Evolutionary conservation across 495 filamentous ascomycete species (phyloP).

Genomic region (Neurospora sp.): DNA sequence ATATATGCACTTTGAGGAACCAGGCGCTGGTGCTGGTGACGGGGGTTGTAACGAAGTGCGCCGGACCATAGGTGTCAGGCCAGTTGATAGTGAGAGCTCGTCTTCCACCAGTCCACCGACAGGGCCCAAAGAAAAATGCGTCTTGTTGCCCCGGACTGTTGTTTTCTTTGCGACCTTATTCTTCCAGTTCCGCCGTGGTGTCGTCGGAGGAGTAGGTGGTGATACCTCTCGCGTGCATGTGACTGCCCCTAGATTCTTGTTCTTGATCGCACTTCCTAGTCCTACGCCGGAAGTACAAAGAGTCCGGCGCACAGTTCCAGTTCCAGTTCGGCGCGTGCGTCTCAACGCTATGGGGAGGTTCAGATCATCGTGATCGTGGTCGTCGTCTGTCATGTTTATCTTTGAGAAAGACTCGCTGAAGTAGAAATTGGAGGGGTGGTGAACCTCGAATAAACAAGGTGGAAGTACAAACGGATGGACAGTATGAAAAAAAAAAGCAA

Average conservation of each 20-base stretch:
- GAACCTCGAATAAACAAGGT: neutral
- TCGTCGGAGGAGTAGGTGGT: neutral
- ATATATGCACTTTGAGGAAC: neutral
- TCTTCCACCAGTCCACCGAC: neutral
- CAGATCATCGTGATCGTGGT: neutral
- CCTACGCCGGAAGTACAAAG: neutral
- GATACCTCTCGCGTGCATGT: neutral
- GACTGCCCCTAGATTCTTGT: neutral
- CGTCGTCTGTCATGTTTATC: neutral
- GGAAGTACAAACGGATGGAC: neutral
- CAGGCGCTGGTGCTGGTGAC: constrained; percentile 35
- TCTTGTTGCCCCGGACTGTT: neutral
- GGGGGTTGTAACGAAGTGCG: constrained; percentile 40
- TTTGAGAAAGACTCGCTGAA: neutral
- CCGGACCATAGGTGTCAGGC: constrained; percentile 56
- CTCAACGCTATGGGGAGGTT: neutral
- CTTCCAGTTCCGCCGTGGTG: neutral
- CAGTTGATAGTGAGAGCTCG: constrained; percentile 40
- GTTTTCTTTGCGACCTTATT: neutral
- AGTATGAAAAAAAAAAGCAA: neutral
- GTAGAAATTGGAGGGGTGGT: neutral
- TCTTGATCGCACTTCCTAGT: neutral
- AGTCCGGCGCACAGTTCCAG: neutral
- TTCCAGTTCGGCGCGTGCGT: neutral
- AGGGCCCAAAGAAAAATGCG: neutral